These are phyloP conservation scores for Ogataea corticis DNA, from an alignment of 805 yeast species.

Conservation along the genomic window DNA sequence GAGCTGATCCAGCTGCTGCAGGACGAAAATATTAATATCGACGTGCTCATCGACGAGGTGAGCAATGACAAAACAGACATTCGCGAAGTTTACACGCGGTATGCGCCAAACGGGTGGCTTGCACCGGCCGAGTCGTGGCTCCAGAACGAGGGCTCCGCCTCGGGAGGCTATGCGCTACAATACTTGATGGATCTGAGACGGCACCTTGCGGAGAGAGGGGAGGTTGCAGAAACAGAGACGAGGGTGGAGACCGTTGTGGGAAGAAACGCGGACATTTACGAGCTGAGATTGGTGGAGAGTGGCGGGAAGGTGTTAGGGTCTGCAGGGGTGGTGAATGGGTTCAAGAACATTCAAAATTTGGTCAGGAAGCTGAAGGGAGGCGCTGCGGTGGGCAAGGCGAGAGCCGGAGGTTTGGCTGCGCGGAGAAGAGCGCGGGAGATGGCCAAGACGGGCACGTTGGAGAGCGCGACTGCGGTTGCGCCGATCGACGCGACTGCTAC, in stretches of 20 bases:
- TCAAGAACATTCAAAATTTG: constrained; percentile 89
- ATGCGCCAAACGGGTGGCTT: constrained; percentile 68
- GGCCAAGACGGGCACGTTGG: constrained; percentile 15
- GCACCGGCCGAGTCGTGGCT: constrained; percentile 61
- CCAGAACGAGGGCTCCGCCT: constrained; percentile 73
- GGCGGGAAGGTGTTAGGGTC: constrained; percentile 46
- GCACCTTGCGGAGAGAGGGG: constrained; percentile 22
- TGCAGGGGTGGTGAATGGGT: constrained; percentile 81
- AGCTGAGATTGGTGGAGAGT: constrained; percentile 52
- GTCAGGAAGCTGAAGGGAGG: constrained; percentile 68
- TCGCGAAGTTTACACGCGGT: constrained; percentile 19
- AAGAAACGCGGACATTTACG: constrained; percentile 74
- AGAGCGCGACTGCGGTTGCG: background rate
- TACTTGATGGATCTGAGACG: constrained; percentile 49
- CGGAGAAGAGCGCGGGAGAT: constrained; percentile 44
- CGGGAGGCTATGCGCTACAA: constrained; percentile 87
- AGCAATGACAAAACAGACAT: constrained; percentile 16
- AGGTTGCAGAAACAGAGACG: constrained; percentile 18
- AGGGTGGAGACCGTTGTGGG: constrained; percentile 52
- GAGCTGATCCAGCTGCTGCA: constrained; percentile 76
- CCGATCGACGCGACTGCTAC: constrained; percentile 7
- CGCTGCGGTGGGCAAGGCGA: background rate
- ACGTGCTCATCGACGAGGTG: constrained; percentile 22
- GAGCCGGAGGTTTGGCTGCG: constrained; percentile 38
- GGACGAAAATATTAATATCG: constrained; percentile 47